These are phyloP conservation scores for Barnettozyma vustinii DNA, from an alignment of 805 yeast species.

Conservation along the genomic window DNA sequence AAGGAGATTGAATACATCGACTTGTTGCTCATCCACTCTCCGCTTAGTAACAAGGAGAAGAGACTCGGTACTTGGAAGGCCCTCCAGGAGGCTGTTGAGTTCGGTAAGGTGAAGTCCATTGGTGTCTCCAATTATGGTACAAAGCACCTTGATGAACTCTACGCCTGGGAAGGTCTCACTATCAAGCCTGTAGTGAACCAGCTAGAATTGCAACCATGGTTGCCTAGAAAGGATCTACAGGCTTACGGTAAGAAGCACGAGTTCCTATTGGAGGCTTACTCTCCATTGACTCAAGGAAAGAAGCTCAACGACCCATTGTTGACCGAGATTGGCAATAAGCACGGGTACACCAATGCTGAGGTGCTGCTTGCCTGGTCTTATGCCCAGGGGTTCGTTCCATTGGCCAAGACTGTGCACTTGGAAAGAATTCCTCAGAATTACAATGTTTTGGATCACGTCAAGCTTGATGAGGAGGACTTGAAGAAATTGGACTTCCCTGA, in stretches of 20 bases:
- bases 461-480: slow-evolving; percentile 37
- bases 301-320: slow-evolving; percentile 19
- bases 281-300: slow-evolving; percentile 21
- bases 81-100: slow-evolving; percentile 64
- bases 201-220: slow-evolving; percentile 33
- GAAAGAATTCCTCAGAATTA: slow-evolving; percentile 50
- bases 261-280: slow-evolving; percentile 19
- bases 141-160: slow-evolving; percentile 57
- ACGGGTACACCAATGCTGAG: slow-evolving; percentile 51
- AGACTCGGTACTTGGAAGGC: slow-evolving; percentile 67
- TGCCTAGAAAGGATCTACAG: slow-evolving; percentile 23
- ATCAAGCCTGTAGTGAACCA: slow-evolving; percentile 71
- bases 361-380: slow-evolving; percentile 68
- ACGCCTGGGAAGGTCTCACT: slow-evolving; percentile 48
- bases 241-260: slow-evolving; percentile 18
- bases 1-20: slow-evolving; percentile 61
- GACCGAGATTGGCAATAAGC: slow-evolving; percentile 22
- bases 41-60: slow-evolving; percentile 39
- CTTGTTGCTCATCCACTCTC: slow-evolving; percentile 62
- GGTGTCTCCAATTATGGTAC: slow-evolving; percentile 77
- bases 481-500: slow-evolving; percentile 35
- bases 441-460: slow-evolving; percentile 44
- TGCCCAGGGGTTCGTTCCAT: slow-evolving; percentile 60
- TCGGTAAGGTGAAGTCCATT: slow-evolving; percentile 55
- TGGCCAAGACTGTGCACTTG: slow-evolving; percentile 57